Conservation (phyloP, 140 eudicot species). For the Cichorium intybus region DNA sequence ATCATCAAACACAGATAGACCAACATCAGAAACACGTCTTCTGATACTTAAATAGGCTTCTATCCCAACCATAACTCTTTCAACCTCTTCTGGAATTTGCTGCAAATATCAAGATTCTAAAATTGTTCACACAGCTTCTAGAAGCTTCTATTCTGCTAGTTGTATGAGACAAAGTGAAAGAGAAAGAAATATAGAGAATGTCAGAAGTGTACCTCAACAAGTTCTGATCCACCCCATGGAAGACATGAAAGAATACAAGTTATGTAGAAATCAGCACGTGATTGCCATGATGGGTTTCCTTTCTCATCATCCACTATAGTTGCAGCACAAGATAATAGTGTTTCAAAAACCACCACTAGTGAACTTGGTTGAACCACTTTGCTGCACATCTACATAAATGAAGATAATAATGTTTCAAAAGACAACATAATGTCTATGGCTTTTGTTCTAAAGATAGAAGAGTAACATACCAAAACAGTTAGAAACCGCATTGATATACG, state of each 20-base stretch:
- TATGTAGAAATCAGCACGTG: constrained; percentile 95
- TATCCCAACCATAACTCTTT: constrained; percentile 88
- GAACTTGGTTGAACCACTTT: constrained; percentile 92
- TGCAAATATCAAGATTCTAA: constrained; percentile 30
- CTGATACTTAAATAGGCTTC: constrained; percentile 93
- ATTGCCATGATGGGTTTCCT: constrained; percentile 99
- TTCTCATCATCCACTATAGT: constrained; percentile 97
- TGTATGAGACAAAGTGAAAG: background rate
- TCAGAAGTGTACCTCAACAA: constrained; percentile 68
- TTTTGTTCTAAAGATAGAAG: background rate
- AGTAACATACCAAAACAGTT: constrained; percentile 75
- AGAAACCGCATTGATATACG: constrained; percentile 82
- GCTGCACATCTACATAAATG: constrained; percentile 84
- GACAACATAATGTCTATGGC: background rate
- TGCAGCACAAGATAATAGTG: constrained; percentile 91
- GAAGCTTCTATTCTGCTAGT: background rate
- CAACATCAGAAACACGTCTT: constrained; percentile 64
- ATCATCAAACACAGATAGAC: constrained; percentile 69
- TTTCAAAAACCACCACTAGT: constrained; percentile 72
- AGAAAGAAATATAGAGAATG: background rate
- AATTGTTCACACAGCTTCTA: background rate
- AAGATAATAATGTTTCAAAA: background rate
- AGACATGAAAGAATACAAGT: constrained; percentile 85
- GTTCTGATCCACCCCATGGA: constrained; percentile 99
- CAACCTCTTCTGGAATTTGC: constrained; percentile 99